Evolutionary conservation across 495 filamentous ascomycete species (phyloP), one percentile per base, ranked within the genome.

Genomic region (Paragyromitra xinjiangensis): DNA sequence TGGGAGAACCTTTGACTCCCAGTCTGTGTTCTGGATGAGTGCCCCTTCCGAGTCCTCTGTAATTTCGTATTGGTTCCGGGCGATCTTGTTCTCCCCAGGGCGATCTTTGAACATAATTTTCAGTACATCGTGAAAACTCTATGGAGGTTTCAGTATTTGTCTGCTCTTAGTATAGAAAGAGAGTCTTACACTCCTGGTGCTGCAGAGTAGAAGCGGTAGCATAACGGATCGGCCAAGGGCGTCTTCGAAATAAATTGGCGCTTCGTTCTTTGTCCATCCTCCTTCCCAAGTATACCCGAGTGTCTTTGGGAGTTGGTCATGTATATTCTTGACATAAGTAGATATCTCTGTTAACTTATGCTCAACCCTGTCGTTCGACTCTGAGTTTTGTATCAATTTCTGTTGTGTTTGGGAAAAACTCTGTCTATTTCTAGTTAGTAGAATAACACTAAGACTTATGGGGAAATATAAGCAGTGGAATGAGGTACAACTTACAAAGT

Each of bases 61-160:
- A 53, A 66, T 51, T 44, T 51, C 24, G 14, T 66, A 66, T 12
- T 66, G 2, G 22, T 19, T 34, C 24, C 24, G 62, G n/a, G 39
- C 22, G 9, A 64, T 16, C 44, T 14, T 44, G 5, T 48, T 16
- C 19, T 64, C 14, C 3, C 62, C 40, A 48, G 62, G 62, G 6
- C 39, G 62, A 48, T 64, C 62, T 26, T 48, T 64, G 14, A 64
- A 64, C 16, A 64, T 64, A 16, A 48, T 29, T 22, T 50, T n/a
- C 26, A 48, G 8, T 29, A 64, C 42, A 26, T 6, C 34, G 24
- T 71, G 68, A 16, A 71, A 71, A 29, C 1, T 50, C 68, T 71
- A 26, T 6, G 14, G 14, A n/a, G 12, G 7, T 44, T 8, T 44
- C 7, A 44, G 42, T 44, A 3, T 34, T 34, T 34, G 1, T 34